Percentiles rank a stretch among this genome's conserved stretches.
Evolutionary conservation across 1,139 yeast species (phyloP).

Genomic region (Magnusiomyces tetraspermus): DNA sequence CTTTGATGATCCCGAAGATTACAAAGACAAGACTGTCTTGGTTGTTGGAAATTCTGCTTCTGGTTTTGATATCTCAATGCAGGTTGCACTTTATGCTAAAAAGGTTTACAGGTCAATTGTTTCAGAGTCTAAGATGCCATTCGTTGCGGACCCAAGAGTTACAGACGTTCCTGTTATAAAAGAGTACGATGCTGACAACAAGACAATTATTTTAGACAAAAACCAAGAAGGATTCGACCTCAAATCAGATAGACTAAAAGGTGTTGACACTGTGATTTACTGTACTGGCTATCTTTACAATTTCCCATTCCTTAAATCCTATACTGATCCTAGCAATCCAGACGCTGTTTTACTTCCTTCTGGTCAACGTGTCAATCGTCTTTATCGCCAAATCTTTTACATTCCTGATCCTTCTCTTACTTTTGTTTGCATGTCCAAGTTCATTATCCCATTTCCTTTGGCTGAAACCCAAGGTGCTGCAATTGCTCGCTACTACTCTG

Average conservation of each 20-base stretch:
- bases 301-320: slow-evolving; percentile 36
- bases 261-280: slow-evolving; percentile 45
- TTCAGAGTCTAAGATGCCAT: slow-evolving; percentile 5
- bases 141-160: slow-evolving; percentile 30
- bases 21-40: slow-evolving; percentile 35
- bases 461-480: slow-evolving; percentile 53
- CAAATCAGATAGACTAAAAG: slow-evolving; percentile 7
- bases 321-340: slow-evolving; percentile 11
- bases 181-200: slow-evolving; percentile 29
- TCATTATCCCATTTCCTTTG: slow-evolving; percentile 49
- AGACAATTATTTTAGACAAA: slow-evolving; percentile 23
- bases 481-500: slow-evolving; percentile 47
- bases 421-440: slow-evolving; percentile 43
- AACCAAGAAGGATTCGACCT: slow-evolving; percentile 36
- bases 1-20: slow-evolving; percentile 42
- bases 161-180: slow-evolving; percentile 37
- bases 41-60: slow-evolving; percentile 58
- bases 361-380: slow-evolving; percentile 40
- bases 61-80: slow-evolving; percentile 51
- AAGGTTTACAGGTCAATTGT: slow-evolving; percentile 42
- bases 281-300: slow-evolving; percentile 57
- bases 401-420: slow-evolving; percentile 49
- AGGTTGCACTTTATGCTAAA: slow-evolving; percentile 37
- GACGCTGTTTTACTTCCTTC: slow-evolving; percentile 28
- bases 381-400: slow-evolving; percentile 47